A percentile compares a stretch with the other conserved stretches of the same genome.
Conservation (phyloP, 1,139 yeast species). For the Kodamaea sp. region DNA sequence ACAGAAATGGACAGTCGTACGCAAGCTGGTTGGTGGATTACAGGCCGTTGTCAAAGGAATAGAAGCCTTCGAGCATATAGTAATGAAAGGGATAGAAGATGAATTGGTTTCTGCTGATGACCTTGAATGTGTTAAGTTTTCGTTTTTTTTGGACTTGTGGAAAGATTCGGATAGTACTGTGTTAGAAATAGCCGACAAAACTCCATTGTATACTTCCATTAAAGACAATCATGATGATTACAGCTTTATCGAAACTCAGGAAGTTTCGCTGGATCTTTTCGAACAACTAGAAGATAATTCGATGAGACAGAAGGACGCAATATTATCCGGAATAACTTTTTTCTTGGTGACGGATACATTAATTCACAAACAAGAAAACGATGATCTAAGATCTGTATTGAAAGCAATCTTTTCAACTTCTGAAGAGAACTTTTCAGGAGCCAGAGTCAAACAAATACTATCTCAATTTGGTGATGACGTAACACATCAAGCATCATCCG, state of each 20-base stretch:
- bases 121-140: slow-evolving; percentile 49
- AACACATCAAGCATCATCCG: slow-evolving; percentile 52
- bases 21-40: slow-evolving; percentile 58
- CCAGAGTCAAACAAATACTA: slow-evolving; percentile 45
- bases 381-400: slow-evolving; percentile 38
- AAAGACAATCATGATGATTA: slow-evolving; percentile 33
- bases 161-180: slow-evolving; percentile 44
- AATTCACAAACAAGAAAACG: slow-evolving; percentile 23
- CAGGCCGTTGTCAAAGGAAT: slow-evolving; percentile 52
- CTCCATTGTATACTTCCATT: slow-evolving; percentile 33
- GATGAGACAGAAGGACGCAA: slow-evolving; percentile 56
- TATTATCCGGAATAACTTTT: slow-evolving; percentile 40
- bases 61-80: slow-evolving; percentile 59
- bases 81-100: slow-evolving; percentile 52
- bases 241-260: slow-evolving; percentile 21
- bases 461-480: slow-evolving; percentile 42
- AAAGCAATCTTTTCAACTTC: slow-evolving; percentile 67
- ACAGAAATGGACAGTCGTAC: slow-evolving; percentile 62
- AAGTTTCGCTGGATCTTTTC: slow-evolving; percentile 27
- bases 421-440: slow-evolving; percentile 45
- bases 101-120: slow-evolving; percentile 48
- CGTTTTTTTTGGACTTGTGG: slow-evolving; percentile 59
- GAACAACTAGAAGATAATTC: slow-evolving; percentile 48
- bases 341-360: slow-evolving; percentile 24
- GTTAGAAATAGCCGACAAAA: slow-evolving; percentile 30